These are phyloP conservation scores for Diplodia seriata DNA, from an alignment of 2,329 filamentous ascomycete species.

Conservation along the genomic window DNA sequence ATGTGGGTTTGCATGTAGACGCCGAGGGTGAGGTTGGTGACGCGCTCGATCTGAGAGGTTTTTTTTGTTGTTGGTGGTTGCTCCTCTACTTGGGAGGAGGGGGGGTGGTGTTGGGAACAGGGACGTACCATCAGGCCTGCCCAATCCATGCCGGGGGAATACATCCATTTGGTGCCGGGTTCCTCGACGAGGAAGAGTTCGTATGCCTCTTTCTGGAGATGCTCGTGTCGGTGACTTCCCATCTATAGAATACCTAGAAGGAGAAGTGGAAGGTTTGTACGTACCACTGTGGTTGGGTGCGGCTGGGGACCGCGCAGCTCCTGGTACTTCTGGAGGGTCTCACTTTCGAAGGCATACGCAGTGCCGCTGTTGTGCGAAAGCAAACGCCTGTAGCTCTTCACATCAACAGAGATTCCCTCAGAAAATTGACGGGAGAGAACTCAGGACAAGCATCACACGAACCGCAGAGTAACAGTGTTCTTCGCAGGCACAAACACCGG, in stretches of 20 bases:
- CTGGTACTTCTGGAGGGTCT: slow-evolving; percentile 31
- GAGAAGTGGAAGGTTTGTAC: not conserved
- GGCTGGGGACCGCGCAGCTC: not conserved
- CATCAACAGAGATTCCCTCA: not conserved
- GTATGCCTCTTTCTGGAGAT: slow-evolving; percentile 33
- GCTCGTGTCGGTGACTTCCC: no score
- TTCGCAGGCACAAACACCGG: slow-evolving; percentile 36
- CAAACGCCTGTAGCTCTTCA: slow-evolving; percentile 32
- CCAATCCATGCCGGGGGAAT: slow-evolving; percentile 39
- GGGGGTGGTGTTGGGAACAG: not conserved
- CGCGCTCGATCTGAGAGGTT: slow-evolving; percentile 36
- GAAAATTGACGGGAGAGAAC: not conserved
- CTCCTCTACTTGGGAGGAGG: no score
- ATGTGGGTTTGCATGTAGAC: slow-evolving; percentile 40
- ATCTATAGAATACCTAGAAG: not conserved
- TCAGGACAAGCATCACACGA: not conserved
- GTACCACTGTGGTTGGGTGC: not conserved
- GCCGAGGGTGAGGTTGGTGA: slow-evolving; percentile 37
- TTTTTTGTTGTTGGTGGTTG: no score
- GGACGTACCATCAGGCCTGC: slow-evolving; percentile 34
- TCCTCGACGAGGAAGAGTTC: slow-evolving; percentile 39
- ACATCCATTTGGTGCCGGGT: slow-evolving; percentile 38
- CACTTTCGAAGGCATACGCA: slow-evolving; percentile 37
- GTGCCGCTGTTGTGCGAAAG: slow-evolving; percentile 41
- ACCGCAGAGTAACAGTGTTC: slow-evolving; percentile 9